A percentile compares a stretch with the other conserved stretches of the same genome.
Conservation (phyloP, 306 rosid genomes). For the Gastrolobium bilobum region DNA sequence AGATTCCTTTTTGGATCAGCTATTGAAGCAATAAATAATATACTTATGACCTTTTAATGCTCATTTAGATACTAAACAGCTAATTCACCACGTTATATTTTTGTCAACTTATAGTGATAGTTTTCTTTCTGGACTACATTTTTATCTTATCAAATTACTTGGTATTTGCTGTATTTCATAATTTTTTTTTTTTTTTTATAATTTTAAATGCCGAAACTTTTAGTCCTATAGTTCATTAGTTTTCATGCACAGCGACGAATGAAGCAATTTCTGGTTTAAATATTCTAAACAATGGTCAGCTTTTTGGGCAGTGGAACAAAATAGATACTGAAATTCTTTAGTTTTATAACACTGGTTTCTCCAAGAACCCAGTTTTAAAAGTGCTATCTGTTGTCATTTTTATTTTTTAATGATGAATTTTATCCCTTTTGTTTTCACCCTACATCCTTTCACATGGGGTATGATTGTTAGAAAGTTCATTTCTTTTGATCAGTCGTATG, state of each 20-base stretch:
- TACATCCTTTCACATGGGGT: conserved; percentile 3
- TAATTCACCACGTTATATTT: conserved; percentile 14
- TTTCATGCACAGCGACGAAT: conserved; percentile 13
- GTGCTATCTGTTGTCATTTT: background rate
- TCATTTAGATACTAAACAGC: conserved; percentile 36
- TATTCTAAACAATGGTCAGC: too few relatives aligned
- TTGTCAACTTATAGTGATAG: conserved; percentile 1
- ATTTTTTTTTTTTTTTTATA: background rate
- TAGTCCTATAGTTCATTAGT: background rate
- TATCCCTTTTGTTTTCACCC: background rate
- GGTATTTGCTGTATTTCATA: background rate
- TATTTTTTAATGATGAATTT: background rate
- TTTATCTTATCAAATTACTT: conserved; percentile 16
- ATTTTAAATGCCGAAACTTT: background rate
- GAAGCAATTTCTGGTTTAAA: background rate
- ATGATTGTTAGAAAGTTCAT: conserved; percentile 23
- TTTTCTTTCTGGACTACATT: conserved; percentile 8
- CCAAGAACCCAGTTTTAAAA: background rate
- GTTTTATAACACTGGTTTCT: conserved; percentile 15
- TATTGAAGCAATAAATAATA: conserved; percentile 43
- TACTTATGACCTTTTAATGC: conserved; percentile 31
- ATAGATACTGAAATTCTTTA: conserved; percentile 15
- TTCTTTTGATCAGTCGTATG: conserved; percentile 15
- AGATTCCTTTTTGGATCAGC: conserved; percentile 44
- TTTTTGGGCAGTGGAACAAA: background rate